phyloP scores from a whole-genome alignment of 2,329 filamentous ascomycete species.

The Cladosporium sp. region DNA sequence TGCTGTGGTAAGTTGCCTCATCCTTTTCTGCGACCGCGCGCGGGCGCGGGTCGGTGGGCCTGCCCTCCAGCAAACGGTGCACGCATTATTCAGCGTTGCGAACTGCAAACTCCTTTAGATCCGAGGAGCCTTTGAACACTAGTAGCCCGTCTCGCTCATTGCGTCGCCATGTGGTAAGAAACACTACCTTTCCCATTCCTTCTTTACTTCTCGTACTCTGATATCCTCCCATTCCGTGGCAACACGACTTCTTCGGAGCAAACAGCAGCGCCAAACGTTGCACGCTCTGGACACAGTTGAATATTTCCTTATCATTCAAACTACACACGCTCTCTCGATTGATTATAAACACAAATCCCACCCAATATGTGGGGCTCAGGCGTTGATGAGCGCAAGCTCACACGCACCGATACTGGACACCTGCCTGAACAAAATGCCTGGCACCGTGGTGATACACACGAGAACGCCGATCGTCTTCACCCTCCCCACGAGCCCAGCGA shows the following conservation, averaged over 20 bases:
- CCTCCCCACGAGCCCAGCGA: conserved; percentile 25
- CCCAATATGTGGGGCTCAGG: conserved; percentile 25
- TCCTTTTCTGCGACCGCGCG: conserved; percentile 1
- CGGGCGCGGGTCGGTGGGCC: neutral
- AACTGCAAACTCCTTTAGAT: conserved; percentile 7
- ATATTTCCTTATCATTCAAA: neutral
- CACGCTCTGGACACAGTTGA: neutral
- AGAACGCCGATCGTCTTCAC: conserved; percentile 20
- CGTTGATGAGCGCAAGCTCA: conserved; percentile 25
- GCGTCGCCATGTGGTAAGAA: conserved; percentile 1
- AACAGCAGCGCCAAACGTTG: conserved; percentile 3
- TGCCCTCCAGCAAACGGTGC: neutral
- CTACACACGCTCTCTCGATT: conserved; percentile 4
- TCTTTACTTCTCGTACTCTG: neutral
- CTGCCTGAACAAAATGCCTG: conserved; percentile 20
- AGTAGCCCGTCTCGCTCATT: neutral
- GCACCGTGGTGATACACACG: conserved; percentile 21
- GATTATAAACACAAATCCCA: neutral
- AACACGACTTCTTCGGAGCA: neutral
- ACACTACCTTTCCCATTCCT: neutral
- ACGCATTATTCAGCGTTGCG: conserved; percentile 8
- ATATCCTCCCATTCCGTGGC: neutral
- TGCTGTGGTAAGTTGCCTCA: neutral
- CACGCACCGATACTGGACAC: conserved; percentile 19
- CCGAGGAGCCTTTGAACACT: neutral